Evolutionary conservation across 495 filamentous ascomycete species (phyloP).

Genomic region (Daldinia loculata): DNA sequence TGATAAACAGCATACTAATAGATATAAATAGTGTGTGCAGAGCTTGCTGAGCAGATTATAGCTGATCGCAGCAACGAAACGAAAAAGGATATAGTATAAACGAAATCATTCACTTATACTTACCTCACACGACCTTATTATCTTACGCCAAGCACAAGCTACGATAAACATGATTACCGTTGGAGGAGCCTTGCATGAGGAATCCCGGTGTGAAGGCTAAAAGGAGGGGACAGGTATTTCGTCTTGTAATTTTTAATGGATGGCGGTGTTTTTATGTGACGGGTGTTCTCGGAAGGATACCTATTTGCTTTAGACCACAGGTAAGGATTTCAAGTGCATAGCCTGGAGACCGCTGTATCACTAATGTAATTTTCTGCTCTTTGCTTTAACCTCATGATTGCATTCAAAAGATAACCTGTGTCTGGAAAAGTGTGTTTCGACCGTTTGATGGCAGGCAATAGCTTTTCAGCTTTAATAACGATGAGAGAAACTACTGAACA

Average conservation of each 20-base stretch:
- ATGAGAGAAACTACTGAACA: neutral
- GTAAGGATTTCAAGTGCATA: neutral
- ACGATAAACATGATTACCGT: neutral
- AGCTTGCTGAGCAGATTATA: slow-evolving; percentile 34
- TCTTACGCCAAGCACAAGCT: neutral
- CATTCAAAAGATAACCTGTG: too few relatives aligned
- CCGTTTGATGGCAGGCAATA: neutral
- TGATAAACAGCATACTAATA: slow-evolving; percentile 12
- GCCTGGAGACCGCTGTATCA: neutral
- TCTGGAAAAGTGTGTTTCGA: too few relatives aligned
- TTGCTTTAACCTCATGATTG: neutral
- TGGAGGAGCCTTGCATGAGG: neutral
- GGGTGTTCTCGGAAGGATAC: too few relatives aligned
- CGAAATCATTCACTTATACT: neutral
- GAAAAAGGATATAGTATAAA: neutral
- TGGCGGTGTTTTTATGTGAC: neutral
- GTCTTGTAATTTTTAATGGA: neutral
- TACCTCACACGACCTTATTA: neutral
- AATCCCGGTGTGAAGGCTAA: neutral
- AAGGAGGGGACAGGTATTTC: neutral
- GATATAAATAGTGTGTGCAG: slow-evolving; percentile 32
- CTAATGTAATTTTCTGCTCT: neutral
- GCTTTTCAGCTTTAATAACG: neutral
- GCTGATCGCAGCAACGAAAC: slow-evolving; percentile 10
- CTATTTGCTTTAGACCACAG: neutral